These are phyloP conservation scores for Penicillium sp. DNA, from an alignment of 2,329 filamentous ascomycete genomes.

Conservation along the genomic window DNA sequence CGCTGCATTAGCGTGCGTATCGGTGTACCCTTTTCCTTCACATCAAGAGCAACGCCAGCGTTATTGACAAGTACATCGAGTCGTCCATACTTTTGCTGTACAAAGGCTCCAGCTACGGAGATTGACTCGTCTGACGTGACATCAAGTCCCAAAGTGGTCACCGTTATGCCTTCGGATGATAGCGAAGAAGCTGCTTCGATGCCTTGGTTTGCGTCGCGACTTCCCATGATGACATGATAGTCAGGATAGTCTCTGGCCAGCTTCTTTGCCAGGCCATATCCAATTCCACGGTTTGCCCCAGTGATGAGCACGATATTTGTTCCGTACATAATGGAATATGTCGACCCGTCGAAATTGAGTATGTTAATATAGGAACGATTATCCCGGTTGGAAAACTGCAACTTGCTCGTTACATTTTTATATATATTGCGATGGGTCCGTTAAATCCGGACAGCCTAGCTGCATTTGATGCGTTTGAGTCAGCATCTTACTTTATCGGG, in stretches of 20 bases:
- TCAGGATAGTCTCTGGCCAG: neutral
- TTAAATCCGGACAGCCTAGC: too few relatives aligned
- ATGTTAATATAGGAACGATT: too few relatives aligned
- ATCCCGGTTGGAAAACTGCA: too few relatives aligned
- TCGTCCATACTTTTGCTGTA: neutral
- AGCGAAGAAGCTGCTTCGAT: constrained; percentile 3
- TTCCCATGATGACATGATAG: constrained; percentile 10
- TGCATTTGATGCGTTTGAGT: too few relatives aligned
- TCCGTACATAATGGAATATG: neutral
- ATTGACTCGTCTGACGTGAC: constrained; percentile 11
- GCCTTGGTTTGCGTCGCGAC: constrained; percentile 2
- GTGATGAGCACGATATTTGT: constrained; percentile 5
- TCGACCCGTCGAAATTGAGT: too few relatives aligned
- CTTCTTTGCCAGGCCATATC: constrained; percentile 3
- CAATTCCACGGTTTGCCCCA: constrained; percentile 6
- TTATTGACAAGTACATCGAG: constrained; percentile 14
- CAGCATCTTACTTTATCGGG: too few relatives aligned
- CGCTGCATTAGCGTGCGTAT: constrained; percentile 16
- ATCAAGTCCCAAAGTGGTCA: constrained; percentile 4
- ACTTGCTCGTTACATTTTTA: too few relatives aligned
- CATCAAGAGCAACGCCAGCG: constrained; percentile 6
- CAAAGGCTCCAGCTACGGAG: neutral
- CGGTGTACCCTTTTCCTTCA: neutral
- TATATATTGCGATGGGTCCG: too few relatives aligned
- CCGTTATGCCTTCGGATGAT: neutral